Evolutionary conservation across 192 early-diverging fungal species (phyloP), one percentile per base, ranked within the genome.

Genomic region (Linnemannia elongata): DNA sequence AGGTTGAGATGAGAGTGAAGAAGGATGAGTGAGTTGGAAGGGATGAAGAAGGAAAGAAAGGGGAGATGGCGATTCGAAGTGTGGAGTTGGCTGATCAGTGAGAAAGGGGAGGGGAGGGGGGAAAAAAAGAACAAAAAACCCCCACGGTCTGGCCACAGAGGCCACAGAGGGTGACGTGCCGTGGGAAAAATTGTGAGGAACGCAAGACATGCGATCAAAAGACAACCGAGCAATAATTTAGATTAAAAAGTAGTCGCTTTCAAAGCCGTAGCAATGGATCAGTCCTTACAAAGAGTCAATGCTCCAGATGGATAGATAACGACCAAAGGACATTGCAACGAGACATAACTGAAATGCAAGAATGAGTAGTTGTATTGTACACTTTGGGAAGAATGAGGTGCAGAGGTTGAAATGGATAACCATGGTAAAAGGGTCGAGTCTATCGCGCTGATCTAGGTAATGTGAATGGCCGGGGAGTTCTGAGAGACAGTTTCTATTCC

Each of bases 181-280:
- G 74, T 78, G 80, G 80, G 75, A 87, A 80, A 80, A 75, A 77
- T 72, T 52, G 66, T 55, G 76, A 77, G 24, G 15, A 6, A 30
- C 44, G 60, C 55, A 83, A 76, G 36, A 52, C 72, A 36, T 77
- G 71, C 81, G 81, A 83, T 83, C 22, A 49, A 35, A 60, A 9
- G 52, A 18, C n/a, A n/a, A n/a, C n/a, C n/a, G 18, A 52, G 18
- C 13, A 52, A 20, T 52, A 52, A 75, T 55, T 47, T 36, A 6
- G 38, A 49, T 0, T 2, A 15, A 15, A 18, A 20, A 15, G 17
- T 1, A 4, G 47, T 17, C 1, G 44, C 10, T 10, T 6, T 44
- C 44, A 44, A 44, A 12, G 44, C 44, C 8, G 12, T 44, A 44
- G 44, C 15, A 45, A 2, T 15, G 12, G 44, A 45, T 15, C 44